Evolutionary conservation across 208 protist genomes (phyloP).

Genomic region (Angomonas ambiguus): DNA sequence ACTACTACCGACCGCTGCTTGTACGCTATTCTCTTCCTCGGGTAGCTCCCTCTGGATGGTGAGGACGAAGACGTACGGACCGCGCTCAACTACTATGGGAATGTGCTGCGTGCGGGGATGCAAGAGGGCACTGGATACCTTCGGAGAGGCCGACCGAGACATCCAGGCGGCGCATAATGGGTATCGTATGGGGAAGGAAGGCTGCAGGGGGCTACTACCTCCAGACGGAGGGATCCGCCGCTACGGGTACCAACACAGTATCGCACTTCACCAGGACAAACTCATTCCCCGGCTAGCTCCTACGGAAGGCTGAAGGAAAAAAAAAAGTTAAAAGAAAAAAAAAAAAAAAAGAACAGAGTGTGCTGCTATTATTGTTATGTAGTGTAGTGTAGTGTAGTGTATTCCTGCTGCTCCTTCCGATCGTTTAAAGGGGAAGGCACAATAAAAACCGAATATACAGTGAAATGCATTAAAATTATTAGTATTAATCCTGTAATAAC

Average conservation of each 20-base stretch:
- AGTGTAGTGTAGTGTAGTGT: too few relatives aligned
- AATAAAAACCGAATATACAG: too few relatives aligned
- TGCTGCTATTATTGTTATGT: too few relatives aligned
- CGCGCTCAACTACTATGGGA: slow-evolving; percentile 33
- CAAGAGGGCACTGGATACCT: too few relatives aligned
- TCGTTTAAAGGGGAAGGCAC: too few relatives aligned
- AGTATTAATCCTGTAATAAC: too few relatives aligned
- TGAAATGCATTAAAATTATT: too few relatives aligned
- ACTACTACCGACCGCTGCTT: too few relatives aligned
- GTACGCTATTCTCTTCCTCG: slow-evolving; percentile 39
- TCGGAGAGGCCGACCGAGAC: slow-evolving; percentile 64
- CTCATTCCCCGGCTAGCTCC: too few relatives aligned
- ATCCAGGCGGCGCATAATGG: slow-evolving; percentile 61
- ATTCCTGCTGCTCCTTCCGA: too few relatives aligned
- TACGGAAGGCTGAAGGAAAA: not conserved
- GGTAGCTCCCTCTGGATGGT: slow-evolving; percentile 32
- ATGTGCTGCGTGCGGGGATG: slow-evolving; percentile 31
- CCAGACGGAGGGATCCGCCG: slow-evolving; percentile 51
- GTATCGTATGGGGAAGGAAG: slow-evolving; percentile 71
- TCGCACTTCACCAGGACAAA: slow-evolving; percentile 28
- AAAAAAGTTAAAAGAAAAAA: slow-evolving; percentile 2
- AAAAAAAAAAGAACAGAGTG: not conserved
- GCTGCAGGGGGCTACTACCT: slow-evolving; percentile 71
- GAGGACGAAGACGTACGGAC: slow-evolving; percentile 32
- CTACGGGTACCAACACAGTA: slow-evolving; percentile 52